Conservation (phyloP, 371 early-diverging fungal genomes). For the Chytridium lagenaria region DNA sequence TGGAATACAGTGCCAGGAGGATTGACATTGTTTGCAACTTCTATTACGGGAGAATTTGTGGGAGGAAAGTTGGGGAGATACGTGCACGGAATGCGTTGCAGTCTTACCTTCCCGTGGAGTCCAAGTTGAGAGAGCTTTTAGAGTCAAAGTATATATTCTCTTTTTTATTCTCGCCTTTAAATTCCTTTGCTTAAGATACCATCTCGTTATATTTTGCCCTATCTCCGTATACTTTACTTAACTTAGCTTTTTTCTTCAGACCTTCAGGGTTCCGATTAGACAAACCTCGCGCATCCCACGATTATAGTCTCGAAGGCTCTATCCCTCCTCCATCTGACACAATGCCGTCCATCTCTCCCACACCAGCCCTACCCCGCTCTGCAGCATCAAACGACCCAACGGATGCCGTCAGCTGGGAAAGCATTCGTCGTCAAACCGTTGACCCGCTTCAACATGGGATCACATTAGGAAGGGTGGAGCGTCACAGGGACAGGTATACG, state of each 20-base stretch:
- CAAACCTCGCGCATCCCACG: background rate
- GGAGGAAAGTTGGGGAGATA: constrained; percentile 26
- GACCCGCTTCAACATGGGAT: constrained; percentile 1
- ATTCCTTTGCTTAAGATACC: background rate
- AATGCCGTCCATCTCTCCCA: background rate
- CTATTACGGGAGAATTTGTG: constrained; percentile 17
- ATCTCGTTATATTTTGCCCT: too few relatives aligned
- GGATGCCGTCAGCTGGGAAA: background rate
- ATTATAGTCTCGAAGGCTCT: constrained; percentile 13
- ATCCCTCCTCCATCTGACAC: background rate
- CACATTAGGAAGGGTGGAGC: background rate
- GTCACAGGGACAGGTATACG: background rate
- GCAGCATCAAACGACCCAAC: background rate
- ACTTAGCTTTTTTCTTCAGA: background rate
- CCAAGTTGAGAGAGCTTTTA: constrained; percentile 14
- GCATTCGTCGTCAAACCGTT: background rate
- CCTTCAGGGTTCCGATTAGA: background rate
- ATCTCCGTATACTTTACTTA: too few relatives aligned
- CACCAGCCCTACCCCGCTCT: background rate
- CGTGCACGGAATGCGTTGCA: constrained; percentile 16
- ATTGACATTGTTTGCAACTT: constrained; percentile 13
- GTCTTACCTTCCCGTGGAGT: constrained; percentile 13
- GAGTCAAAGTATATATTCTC: background rate
- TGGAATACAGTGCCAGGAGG: background rate
- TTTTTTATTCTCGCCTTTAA: background rate